Evolutionary conservation across 257 asterid species (phyloP), one percentile per base, ranked within the genome.

Genomic region (Scutellaria galericulata): DNA sequence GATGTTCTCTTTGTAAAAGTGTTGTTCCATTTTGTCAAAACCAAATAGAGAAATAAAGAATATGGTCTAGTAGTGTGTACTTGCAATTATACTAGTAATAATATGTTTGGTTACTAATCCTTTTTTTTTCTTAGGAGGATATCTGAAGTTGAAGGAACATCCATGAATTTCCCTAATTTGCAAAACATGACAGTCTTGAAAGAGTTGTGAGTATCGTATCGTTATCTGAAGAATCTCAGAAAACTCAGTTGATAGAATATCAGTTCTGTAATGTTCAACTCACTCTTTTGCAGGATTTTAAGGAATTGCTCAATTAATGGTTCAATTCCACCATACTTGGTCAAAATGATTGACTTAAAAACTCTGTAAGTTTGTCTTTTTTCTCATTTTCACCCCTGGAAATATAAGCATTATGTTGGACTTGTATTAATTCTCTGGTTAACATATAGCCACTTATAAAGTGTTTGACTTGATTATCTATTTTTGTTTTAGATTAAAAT

Each of bases 301-400:
- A 87, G 89, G 72, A 94, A 91, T 82, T 94, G 97, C 80, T 89
- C 94, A 4, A 87, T 94, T 72, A 20, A 6, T 35, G 99, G 86
- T 77, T 48, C 48, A 7, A 91, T 94, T 68, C 98, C 97, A 2
- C 72, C 42, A 12, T 83, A 80, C 78, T 3, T 94, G 13, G 85
- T 82, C 72, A 64, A 1, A 63, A 42, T 85, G 83, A 14, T 4
- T 37, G 0, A 0, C 0, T 73, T 94, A 64, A 72, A 57, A 64
- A 69, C 76, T 73, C 72, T 94, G 98, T 94, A 81, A 88, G 97
- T 80, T 50, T 68, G 62, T 46, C n/a, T n/a, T n/a, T 71, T 52
- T 14, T 9, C 14, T 4, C 58, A n/a, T 20, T 44, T 48, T 13
- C 44, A 14, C 10, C 11, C 44, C 46, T 40, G 22, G 3, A 2